These are phyloP conservation scores for Xylaria sp. DNA, from an alignment of 2,329 filamentous ascomycete genomes.

Conservation along the genomic window DNA sequence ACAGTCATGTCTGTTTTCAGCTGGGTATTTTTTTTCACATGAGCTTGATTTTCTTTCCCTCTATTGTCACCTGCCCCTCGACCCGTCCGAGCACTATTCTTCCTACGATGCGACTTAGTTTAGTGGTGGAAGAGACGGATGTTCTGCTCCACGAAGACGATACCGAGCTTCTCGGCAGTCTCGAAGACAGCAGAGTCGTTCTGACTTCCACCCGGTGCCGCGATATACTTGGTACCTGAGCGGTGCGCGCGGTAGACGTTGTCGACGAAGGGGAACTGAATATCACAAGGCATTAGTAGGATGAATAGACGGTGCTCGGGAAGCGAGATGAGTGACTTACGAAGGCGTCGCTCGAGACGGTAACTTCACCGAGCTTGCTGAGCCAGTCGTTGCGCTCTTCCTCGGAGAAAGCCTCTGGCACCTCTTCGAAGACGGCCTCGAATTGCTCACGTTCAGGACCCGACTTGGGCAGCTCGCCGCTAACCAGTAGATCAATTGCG, in stretches of 20 bases:
- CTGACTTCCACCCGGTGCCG: constrained; percentile 88
- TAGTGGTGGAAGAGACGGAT: constrained; percentile 95
- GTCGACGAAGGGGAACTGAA: constrained; percentile 96
- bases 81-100: background rate
- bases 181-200: constrained; percentile 83
- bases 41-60: constrained; percentile 1
- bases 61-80: background rate
- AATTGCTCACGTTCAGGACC: constrained; percentile 86
- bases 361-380: constrained; percentile 78
- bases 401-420: constrained; percentile 79
- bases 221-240: constrained; percentile 94
- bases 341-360: constrained; percentile 93
- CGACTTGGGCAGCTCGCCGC: constrained; percentile 82
- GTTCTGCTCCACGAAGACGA: constrained; percentile 95
- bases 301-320: background rate
- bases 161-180: constrained; percentile 88
- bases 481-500: constrained; percentile 93
- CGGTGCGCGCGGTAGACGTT: constrained; percentile 91
- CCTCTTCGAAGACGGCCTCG: constrained; percentile 87
- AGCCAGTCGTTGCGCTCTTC: constrained; percentile 90
- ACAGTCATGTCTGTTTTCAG: background rate
- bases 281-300: background rate
- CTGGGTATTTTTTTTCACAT: background rate
- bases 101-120: constrained; percentile 14
- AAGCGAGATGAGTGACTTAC: constrained; percentile 59